Percentiles rank a stretch among this genome's conserved stretches.
Conservation (phyloP, 495 filamentous ascomycete species). For the Xylaria bambusicola region DNA sequence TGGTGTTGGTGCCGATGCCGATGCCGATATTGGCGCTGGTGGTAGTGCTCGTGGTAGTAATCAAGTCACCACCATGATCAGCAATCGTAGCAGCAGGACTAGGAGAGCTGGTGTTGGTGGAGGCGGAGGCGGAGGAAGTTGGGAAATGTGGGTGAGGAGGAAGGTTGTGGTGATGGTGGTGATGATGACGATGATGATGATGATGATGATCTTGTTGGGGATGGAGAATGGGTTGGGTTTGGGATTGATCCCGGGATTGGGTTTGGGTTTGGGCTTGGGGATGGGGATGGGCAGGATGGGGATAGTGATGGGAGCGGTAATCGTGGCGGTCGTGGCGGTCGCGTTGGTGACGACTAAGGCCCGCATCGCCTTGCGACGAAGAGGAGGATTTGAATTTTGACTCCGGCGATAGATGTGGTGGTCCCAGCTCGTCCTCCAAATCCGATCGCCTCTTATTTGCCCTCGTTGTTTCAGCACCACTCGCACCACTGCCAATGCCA, state of each 20-base stretch:
- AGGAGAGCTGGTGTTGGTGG: background rate
- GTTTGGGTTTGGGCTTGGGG: too few species aligned
- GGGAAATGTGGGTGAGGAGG: background rate
- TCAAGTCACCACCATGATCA: background rate
- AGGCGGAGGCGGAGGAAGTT: background rate
- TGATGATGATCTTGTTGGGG: background rate
- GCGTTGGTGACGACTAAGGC: background rate
- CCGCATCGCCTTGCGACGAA: background rate
- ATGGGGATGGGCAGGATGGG: background rate
- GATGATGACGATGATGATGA: background rate
- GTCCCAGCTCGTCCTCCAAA: conserved; percentile 5
- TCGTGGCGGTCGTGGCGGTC: background rate
- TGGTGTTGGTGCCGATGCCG: conserved; percentile 17
- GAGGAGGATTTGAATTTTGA: background rate
- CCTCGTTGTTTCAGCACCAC: background rate
- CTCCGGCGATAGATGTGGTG: conserved; percentile 3
- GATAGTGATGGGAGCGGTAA: background rate
- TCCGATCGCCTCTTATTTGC: background rate
- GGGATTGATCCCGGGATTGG: too few species aligned
- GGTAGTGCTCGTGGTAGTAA: background rate
- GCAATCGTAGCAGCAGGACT: background rate
- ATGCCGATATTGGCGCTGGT: conserved; percentile 2
- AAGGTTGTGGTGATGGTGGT: background rate
- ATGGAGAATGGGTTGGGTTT: background rate
- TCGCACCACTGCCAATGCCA: background rate